Conservation (phyloP, 257 asterid species). For the Solanum ossicruentum region DNA sequence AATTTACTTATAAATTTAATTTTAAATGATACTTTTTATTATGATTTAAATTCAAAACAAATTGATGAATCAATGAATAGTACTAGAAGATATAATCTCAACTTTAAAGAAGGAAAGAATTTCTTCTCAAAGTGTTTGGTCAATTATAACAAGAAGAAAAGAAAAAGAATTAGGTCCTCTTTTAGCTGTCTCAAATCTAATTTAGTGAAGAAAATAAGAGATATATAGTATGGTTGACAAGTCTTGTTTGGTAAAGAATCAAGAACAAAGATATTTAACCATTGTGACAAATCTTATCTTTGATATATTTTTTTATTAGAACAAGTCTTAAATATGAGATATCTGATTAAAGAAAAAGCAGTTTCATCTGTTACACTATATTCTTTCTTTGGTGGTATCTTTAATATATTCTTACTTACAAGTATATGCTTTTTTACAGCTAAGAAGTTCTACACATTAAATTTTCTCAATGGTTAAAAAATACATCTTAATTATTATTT, state of each 20-base stretch:
- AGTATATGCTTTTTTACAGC: background rate
- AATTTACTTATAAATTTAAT: background rate
- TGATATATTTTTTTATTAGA: background rate
- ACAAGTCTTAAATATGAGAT: accelerated
- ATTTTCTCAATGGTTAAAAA: too few species aligned
- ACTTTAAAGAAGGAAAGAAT: background rate
- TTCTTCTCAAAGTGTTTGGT: background rate
- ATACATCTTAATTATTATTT: too few species aligned
- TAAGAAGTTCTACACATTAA: too few species aligned
- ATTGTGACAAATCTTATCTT: background rate
- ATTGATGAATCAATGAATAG: background rate
- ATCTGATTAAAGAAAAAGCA: too few species aligned
- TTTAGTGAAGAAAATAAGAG: background rate
- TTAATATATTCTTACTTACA: background rate
- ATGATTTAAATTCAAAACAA: background rate
- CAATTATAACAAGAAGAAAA: background rate
- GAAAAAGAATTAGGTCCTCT: background rate
- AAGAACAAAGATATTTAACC: background rate
- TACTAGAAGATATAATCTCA: background rate
- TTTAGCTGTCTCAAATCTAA: background rate
- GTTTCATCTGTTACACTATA: too few species aligned
- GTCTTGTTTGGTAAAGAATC: background rate
- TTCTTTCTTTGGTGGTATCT: too few species aligned
- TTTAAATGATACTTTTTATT: background rate
- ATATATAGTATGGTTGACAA: background rate